Percentiles rank a stretch among this genome's conserved stretches.
Conservation (phyloP, 2,329 filamentous ascomycete genomes). For the Pyrenophora seminiperda region DNA sequence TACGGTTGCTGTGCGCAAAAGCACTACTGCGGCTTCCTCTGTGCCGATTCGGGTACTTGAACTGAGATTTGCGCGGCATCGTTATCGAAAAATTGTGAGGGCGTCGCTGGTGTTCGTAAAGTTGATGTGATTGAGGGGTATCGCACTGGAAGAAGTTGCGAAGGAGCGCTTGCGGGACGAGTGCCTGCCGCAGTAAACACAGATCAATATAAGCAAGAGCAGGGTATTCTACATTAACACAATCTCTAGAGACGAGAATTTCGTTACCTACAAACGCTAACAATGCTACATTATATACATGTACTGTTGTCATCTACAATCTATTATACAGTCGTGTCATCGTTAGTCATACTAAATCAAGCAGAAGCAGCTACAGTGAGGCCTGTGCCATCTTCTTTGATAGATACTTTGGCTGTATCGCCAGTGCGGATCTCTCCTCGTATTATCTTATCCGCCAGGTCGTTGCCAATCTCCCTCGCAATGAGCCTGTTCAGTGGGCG, state of each 20-base stretch:
- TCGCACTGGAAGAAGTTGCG: slow-evolving; percentile 22
- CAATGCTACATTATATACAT: slow-evolving; percentile 22
- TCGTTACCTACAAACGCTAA: slow-evolving; percentile 14
- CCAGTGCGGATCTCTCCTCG: slow-evolving; percentile 78
- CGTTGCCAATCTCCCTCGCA: slow-evolving; percentile 85
- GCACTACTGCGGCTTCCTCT: slow-evolving; percentile 17
- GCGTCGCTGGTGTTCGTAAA: not conserved
- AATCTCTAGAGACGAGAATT: slow-evolving; percentile 11
- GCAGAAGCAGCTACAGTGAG: slow-evolving; percentile 29
- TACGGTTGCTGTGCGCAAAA: slow-evolving; percentile 14
- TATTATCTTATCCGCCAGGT: slow-evolving; percentile 89
- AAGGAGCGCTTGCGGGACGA: slow-evolving; percentile 12
- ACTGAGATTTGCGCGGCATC: slow-evolving; percentile 21
- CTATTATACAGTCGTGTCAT: slow-evolving; percentile 32
- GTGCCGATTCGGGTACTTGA: slow-evolving; percentile 14
- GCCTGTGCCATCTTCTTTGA: slow-evolving; percentile 60
- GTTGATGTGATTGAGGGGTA: slow-evolving; percentile 1
- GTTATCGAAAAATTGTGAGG: not conserved
- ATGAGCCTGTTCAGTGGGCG: slow-evolving; percentile 90
- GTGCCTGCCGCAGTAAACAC: slow-evolving; percentile 16
- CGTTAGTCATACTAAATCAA: slow-evolving; percentile 20
- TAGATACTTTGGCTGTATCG: slow-evolving; percentile 70
- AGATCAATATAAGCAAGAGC: not conserved
- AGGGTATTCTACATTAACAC: slow-evolving; percentile 14
- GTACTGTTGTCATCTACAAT: slow-evolving; percentile 2